phyloP scores from a whole-genome alignment of 768 basidiomycete species.

The Leccinum broughii region DNA sequence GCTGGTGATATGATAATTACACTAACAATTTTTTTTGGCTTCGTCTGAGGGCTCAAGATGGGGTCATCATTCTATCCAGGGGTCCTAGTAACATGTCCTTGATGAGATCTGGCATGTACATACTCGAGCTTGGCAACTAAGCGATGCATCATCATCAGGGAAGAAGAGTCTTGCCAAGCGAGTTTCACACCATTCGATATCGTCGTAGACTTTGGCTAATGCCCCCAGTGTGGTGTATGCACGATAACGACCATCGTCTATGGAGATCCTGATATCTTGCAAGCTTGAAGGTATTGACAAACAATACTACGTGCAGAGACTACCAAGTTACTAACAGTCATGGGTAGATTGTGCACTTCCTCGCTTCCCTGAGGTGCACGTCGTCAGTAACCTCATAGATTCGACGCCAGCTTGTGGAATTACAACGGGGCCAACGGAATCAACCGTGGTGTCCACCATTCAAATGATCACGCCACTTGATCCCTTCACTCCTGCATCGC shows the following conservation, averaged over 20 bases:
- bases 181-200: background rate
- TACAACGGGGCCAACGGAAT: background rate
- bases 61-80: background rate
- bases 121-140: background rate
- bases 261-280: background rate
- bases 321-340: too few relatives aligned
- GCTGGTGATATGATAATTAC: background rate
- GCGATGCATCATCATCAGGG: background rate
- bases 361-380: background rate
- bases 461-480: conserved; percentile 1
- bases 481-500: conserved; percentile 1
- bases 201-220: background rate
- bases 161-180: background rate
- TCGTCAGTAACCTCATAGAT: background rate
- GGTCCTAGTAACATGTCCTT: background rate
- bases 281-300: background rate
- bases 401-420: background rate
- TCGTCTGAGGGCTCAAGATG: background rate
- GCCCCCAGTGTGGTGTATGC: too few relatives aligned
- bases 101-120: background rate
- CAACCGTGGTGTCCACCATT: background rate
- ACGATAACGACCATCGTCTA: background rate
- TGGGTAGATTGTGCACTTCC: background rate
- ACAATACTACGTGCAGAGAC: background rate
- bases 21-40: too few relatives aligned